These are phyloP conservation scores for Firmiana major DNA, from an alignment of 345 rosid species.

Conservation along the genomic window DNA sequence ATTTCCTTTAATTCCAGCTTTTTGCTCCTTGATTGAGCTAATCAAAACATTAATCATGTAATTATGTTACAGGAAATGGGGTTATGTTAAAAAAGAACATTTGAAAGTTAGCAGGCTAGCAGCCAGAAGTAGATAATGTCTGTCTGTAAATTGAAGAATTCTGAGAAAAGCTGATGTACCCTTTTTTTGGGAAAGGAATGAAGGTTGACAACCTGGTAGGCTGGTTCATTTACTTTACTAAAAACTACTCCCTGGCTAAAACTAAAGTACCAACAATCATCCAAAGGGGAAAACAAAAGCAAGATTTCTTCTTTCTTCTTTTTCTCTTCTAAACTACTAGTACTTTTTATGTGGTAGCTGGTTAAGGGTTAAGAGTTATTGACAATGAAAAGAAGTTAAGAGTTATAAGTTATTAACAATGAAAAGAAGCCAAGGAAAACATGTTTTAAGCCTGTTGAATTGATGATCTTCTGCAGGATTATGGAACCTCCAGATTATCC, in stretches of 20 bases:
- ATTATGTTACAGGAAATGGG: not conserved
- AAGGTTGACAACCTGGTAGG: not conserved
- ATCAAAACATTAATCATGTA: no score
- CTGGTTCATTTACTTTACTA: not conserved
- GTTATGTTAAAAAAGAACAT: not conserved
- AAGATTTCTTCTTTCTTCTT: not conserved
- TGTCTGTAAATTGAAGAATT: not conserved
- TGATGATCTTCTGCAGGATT: no score
- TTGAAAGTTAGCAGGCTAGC: not conserved
- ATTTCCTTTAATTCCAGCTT: not conserved
- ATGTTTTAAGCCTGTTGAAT: no score
- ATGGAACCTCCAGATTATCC: no score
- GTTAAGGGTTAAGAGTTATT: not conserved
- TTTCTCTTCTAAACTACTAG: no score
- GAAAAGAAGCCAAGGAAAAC: no score
- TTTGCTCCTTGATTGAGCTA: no score
- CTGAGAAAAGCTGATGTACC: slow-evolving; percentile 1
- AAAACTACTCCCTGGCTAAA: not conserved
- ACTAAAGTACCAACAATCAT: not conserved
- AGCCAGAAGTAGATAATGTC: not conserved
- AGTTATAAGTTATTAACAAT: no score
- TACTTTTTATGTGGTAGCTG: not conserved
- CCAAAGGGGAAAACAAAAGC: not conserved
- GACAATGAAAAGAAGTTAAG: no score
- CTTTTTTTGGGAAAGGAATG: not conserved